Percentiles rank a stretch among this genome's conserved stretches.
phyloP scores from a whole-genome alignment of 1,139 yeast genomes.

The Entelexis paramagnoliae region DNA sequence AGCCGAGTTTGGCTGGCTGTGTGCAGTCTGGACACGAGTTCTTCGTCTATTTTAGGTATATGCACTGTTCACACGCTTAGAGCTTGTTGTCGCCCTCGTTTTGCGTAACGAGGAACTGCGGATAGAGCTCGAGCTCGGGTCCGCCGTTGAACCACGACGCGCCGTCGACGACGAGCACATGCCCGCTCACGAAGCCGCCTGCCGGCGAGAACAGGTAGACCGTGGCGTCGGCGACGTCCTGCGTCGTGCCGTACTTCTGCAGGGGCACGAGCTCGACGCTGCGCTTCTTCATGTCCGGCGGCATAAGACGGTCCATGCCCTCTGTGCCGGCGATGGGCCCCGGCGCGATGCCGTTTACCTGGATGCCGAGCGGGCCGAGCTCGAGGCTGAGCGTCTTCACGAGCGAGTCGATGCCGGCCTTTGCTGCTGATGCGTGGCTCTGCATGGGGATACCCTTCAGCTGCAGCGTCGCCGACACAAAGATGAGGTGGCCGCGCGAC shows the following conservation, averaged over 20 bases:
- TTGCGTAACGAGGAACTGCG: slow-evolving; percentile 10
- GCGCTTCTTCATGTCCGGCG: slow-evolving; percentile 36
- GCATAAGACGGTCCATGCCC: slow-evolving; percentile 52
- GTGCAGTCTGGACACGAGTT: too few relatives aligned
- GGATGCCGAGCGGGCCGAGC: slow-evolving; percentile 75
- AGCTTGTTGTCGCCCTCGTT: slow-evolving; percentile 22
- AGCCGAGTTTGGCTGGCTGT: too few relatives aligned
- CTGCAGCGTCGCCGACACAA: slow-evolving; percentile 79
- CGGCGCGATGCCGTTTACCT: slow-evolving; percentile 77
- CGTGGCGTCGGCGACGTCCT: slow-evolving; percentile 83
- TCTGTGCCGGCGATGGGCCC: slow-evolving; percentile 78
- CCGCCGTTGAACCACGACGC: slow-evolving; percentile 61
- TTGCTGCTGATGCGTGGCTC: slow-evolving; percentile 82
- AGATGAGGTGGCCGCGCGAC: slow-evolving; percentile 58
- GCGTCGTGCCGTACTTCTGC: slow-evolving; percentile 62
- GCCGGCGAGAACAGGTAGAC: slow-evolving; percentile 77
- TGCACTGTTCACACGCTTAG: background rate
- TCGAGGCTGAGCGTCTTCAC: slow-evolving; percentile 77
- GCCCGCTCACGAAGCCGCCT: slow-evolving; percentile 67
- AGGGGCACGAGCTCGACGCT: slow-evolving; percentile 50
- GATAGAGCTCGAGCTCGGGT: slow-evolving; percentile 22
- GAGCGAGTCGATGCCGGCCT: slow-evolving; percentile 85
- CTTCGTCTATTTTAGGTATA: too few relatives aligned
- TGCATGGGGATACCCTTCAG: slow-evolving; percentile 82
- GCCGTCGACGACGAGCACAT: slow-evolving; percentile 77